These are phyloP conservation scores for Chlamydomonas applanata DNA, from an alignment of 139 green algal species.

Conservation along the genomic window DNA sequence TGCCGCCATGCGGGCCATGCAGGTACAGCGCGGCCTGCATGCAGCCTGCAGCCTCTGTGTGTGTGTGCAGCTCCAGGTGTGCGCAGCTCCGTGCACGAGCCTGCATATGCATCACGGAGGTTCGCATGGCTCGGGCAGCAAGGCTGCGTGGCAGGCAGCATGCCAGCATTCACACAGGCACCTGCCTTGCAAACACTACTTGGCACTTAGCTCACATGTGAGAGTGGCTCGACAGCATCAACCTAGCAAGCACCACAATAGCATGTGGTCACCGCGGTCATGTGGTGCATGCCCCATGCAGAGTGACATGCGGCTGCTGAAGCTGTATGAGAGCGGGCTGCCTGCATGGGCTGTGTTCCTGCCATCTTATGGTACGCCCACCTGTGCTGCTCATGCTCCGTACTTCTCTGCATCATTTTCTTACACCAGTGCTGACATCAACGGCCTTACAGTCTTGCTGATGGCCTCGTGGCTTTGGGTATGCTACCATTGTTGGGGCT, in stretches of 20 bases:
- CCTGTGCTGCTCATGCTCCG: not conserved
- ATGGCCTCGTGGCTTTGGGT: not conserved
- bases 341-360: conserved; percentile 75
- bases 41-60: not conserved
- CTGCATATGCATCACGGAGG: no score
- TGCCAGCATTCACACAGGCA: not conserved
- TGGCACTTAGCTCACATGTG: no score
- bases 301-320: conserved; percentile 72
- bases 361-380: conserved; percentile 48
- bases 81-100: not conserved
- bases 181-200: no score
- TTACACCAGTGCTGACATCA: not conserved
- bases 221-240: no score
- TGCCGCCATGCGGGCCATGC: not conserved
- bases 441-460: not conserved
- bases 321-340: conserved; percentile 75
- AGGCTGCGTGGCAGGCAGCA: no score
- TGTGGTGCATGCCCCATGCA: conserved; percentile 17
- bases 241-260: no score
- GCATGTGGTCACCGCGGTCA: no score
- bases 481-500: no score
- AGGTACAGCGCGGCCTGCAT: not conserved
- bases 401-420: not conserved
- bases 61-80: not conserved
- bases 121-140: no score